Conservation (phyloP, 768 basidiomycete genomes). For the Boletus rufocinnamomeus region DNA sequence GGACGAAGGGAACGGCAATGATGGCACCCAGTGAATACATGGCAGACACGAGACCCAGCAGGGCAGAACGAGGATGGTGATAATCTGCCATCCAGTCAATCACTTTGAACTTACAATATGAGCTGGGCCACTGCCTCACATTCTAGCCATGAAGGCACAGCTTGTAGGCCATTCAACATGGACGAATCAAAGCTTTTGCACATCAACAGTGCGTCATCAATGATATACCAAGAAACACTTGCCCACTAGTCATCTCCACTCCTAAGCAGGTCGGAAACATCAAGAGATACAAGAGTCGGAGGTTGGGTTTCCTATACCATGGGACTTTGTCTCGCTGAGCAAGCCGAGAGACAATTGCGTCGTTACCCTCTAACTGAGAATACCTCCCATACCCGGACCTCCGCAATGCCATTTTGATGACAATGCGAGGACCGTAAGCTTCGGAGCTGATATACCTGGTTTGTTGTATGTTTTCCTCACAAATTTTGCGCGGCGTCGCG, state of each 20-base stretch:
- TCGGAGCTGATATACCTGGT: too few relatives aligned
- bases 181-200: slow-evolving; percentile 37
- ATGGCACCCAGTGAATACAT: slow-evolving; percentile 62
- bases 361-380: slow-evolving; percentile 1
- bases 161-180: slow-evolving; percentile 66
- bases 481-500: too few relatives aligned
- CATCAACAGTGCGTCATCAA: neutral
- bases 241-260: slow-evolving; percentile 14
- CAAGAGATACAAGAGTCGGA: too few relatives aligned
- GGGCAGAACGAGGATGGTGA: slow-evolving; percentile 51
- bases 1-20: slow-evolving; percentile 45
- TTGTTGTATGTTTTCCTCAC: too few relatives aligned
- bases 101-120: neutral
- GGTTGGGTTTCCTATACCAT: too few relatives aligned
- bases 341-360: slow-evolving; percentile 16
- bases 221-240: neutral
- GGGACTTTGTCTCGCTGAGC: slow-evolving; percentile 44
- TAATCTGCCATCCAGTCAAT: slow-evolving; percentile 42
- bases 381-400: too few relatives aligned
- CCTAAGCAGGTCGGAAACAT: slow-evolving; percentile 22
- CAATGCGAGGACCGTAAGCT: too few relatives aligned
- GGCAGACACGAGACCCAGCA: slow-evolving; percentile 58
- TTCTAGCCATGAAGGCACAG: slow-evolving; percentile 55
- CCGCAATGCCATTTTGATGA: too few relatives aligned
- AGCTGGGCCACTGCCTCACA: slow-evolving; percentile 37